Evolutionary conservation across 2,329 filamentous ascomycete genomes (phyloP).

Genomic region (Arthrobotrys sinensis): DNA sequence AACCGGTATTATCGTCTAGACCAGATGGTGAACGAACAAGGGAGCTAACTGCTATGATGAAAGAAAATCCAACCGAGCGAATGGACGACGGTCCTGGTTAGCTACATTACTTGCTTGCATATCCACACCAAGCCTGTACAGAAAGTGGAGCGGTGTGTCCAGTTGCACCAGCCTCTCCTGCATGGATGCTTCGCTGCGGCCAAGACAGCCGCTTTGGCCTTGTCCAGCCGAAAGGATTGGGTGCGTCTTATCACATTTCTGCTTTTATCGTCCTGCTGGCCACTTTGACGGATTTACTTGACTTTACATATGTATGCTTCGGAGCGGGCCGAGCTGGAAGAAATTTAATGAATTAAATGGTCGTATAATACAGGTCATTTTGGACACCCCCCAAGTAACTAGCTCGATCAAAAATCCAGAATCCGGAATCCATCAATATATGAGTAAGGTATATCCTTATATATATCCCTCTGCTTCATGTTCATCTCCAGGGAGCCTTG

Average conservation of each 20-base stretch:
- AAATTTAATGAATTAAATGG: background rate
- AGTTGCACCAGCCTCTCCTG: slow-evolving; percentile 13
- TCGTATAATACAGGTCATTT: background rate
- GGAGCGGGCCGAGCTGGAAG: slow-evolving; percentile 2
- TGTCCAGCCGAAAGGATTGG: slow-evolving; percentile 38
- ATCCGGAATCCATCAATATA: no score
- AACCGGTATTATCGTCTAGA: no score
- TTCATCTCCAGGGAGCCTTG: background rate
- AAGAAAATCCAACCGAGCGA: slow-evolving; percentile 4
- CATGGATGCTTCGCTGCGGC: slow-evolving; percentile 5
- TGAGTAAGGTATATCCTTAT: no score
- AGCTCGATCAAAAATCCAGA: no score
- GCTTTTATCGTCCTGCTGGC: background rate
- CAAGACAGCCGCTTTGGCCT: slow-evolving; percentile 40
- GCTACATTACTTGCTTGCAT: slow-evolving; percentile 6
- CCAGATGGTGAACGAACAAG: no score
- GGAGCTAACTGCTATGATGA: slow-evolving; percentile 23
- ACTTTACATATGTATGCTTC: background rate
- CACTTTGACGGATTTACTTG: background rate
- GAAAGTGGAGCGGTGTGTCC: background rate
- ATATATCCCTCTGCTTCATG: background rate
- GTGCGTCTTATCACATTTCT: background rate
- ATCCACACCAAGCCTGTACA: background rate
- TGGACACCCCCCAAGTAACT: no score
- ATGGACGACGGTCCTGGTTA: background rate